phyloP scores from a whole-genome alignment of 2,329 filamentous ascomycete genomes.

The Cytospora schulzeri region DNA sequence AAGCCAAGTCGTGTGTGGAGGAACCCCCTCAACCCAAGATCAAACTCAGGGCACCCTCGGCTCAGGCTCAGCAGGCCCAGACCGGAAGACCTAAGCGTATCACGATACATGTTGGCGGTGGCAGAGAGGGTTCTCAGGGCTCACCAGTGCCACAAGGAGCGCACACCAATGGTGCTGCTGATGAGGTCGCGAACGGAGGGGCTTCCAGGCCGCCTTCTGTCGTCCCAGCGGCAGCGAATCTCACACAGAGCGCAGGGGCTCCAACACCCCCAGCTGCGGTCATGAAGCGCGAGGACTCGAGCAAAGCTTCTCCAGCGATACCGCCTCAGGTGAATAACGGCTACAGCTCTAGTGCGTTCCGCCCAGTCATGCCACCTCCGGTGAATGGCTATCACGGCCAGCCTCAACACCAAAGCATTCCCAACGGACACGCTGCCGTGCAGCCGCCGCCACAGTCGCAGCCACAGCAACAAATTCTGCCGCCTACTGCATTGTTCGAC shows the following conservation, averaged over 20 bases:
- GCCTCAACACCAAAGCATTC: constrained; percentile 17
- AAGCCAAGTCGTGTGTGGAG: constrained; percentile 71
- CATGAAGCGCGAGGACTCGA: constrained; percentile 42
- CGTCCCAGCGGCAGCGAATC: constrained; percentile 27
- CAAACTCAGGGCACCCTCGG: constrained; percentile 71
- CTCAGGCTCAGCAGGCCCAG: constrained; percentile 44
- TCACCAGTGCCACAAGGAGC: constrained; percentile 50
- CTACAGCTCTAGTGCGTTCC: constrained; percentile 26
- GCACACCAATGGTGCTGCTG: constrained; percentile 36
- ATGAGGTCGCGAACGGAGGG: constrained; percentile 38
- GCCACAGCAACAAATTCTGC: background rate
- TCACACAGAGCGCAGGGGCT: constrained; percentile 40
- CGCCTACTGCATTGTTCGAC: constrained; percentile 19
- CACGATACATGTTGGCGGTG: constrained; percentile 68
- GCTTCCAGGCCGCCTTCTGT: constrained; percentile 27
- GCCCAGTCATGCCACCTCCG: constrained; percentile 26
- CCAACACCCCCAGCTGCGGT: constrained; percentile 50
- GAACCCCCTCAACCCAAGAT: constrained; percentile 77
- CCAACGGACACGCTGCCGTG: constrained; percentile 18
- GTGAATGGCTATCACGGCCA: constrained; percentile 16
- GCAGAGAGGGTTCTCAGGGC: constrained; percentile 54
- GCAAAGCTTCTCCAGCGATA: constrained; percentile 37
- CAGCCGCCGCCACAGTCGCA: constrained; percentile 1
- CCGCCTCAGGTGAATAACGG: constrained; percentile 35
- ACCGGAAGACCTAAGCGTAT: constrained; percentile 60